These are phyloP conservation scores for Daldinia vernicosa DNA, from an alignment of 495 filamentous ascomycete species.

Conservation along the genomic window DNA sequence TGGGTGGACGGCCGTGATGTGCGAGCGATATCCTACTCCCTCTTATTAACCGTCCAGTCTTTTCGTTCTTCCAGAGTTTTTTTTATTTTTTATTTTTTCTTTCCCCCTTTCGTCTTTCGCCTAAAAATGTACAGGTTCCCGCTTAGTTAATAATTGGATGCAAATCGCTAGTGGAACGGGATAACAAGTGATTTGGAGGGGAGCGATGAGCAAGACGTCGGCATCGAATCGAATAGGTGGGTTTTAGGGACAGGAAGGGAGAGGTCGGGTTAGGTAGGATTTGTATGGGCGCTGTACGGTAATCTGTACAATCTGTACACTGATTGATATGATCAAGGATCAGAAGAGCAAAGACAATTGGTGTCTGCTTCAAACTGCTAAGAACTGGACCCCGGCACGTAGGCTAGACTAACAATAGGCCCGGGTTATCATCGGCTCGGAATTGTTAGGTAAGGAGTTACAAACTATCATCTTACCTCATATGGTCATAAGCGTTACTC, in stretches of 20 bases:
- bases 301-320: conserved; percentile 33
- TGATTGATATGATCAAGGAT: conserved; percentile 43
- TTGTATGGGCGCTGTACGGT: conserved; percentile 37
- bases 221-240: conserved; percentile 39
- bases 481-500: not conserved
- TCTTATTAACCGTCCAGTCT: not conserved
- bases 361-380: conserved; percentile 18
- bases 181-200: conserved; percentile 11
- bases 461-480: not conserved
- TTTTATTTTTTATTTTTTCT: conserved; percentile 6
- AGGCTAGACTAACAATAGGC: conserved; percentile 5
- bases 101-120: conserved; percentile 20
- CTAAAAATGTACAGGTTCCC: conserved; percentile 21
- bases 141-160: conserved; percentile 34
- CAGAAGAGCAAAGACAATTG: conserved; percentile 22
- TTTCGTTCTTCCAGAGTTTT: not conserved
- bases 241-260: conserved; percentile 28
- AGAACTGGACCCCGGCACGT: conserved; percentile 6
- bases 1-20: conserved; percentile 29
- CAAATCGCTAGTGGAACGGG: conserved; percentile 27
- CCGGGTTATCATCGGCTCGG: conserved; percentile 40
- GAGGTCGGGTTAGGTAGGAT: conserved; percentile 38
- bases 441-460: conserved; percentile 11
- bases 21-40: conserved; percentile 32
- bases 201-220: conserved; percentile 35